These are phyloP conservation scores for Saccharomyces mikatae DNA, from an alignment of 805 yeast species.

Conservation along the genomic window DNA sequence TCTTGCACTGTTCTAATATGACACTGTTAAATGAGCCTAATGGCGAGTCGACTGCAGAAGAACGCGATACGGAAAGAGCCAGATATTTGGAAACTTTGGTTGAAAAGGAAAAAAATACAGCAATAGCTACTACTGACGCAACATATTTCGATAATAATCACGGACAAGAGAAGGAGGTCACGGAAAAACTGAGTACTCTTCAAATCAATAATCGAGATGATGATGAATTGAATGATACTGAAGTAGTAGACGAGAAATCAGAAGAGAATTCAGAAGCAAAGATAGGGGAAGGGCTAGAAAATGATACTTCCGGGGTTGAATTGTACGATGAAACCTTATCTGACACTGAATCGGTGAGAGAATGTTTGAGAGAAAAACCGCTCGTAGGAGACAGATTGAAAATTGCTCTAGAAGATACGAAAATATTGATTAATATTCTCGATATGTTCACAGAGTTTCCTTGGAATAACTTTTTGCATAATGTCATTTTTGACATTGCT, in stretches of 20 bases:
- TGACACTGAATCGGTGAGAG: constrained; percentile 28
- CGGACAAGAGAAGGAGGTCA: not conserved
- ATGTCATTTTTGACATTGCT: constrained; percentile 73
- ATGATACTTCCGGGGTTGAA: not conserved
- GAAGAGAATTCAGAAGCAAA: constrained; percentile 2
- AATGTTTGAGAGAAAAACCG: constrained; percentile 40
- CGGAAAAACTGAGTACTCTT: not conserved
- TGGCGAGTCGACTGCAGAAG: constrained; percentile 58
- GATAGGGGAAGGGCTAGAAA: not conserved
- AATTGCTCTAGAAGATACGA: constrained; percentile 56
- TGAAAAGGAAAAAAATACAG: not conserved
- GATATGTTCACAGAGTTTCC: constrained; percentile 62
- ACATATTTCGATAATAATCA: not conserved
- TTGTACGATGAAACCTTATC: constrained; percentile 7
- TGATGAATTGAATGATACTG: constrained; percentile 1
- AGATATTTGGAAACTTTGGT: constrained; percentile 1
- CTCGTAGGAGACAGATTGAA: constrained; percentile 68
- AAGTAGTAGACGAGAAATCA: not conserved
- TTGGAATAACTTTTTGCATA: constrained; percentile 79
- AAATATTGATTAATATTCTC: constrained; percentile 49
- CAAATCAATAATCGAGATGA: not conserved
- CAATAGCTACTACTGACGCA: not conserved
- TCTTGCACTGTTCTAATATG: constrained; percentile 95
- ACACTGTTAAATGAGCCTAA: constrained; percentile 70
- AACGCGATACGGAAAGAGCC: constrained; percentile 58